Base-by-base conservation (phyloP, 2,329 filamentous ascomycete genomes). In the Pseudopithomyces maydicus region DNA sequence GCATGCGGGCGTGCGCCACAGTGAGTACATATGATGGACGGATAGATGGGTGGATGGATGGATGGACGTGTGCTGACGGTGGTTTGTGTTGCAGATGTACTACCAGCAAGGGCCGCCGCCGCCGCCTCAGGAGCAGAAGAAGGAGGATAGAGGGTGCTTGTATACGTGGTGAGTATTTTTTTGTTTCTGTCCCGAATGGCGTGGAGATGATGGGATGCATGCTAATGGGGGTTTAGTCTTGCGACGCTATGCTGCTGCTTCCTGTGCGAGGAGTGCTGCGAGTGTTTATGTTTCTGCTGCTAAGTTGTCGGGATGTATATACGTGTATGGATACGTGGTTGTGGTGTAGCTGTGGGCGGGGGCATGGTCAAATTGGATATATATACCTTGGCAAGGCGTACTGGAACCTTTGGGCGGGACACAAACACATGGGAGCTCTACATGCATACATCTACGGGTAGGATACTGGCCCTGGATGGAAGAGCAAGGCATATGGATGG, bases 191-290 rank as follows among this genome's bases (percentile, higher is more conserved):
- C 12, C 35, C n/a, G n/a, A n/a, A n/a, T n/a, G n/a, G n/a, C n/a
- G n/a, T 38, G 7, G 6, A 29, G n/a, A 20, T 8, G 20, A 17
- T 38, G 43, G 8, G 54, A 22, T 42, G 17, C 26, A 17, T 11
- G 42, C 50, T 57, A 6, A 47, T 22, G 44, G 39, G 11, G 10
- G n/a, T n/a, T 15, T 52, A 72, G 72, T 66, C 45, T 75, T 42
- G 72, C 72, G 10, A 69, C 71, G n/a, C 56, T 74, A 44, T 74
- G 72, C 62, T 74, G 72, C 59, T 74, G 72, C 57, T 74, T 68
- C 67, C 57, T 74, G 23, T 74, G 72, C 50, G 71, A 68, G 6
- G 72, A 75, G 61, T 63, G 70, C 17, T 75, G 72, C 65, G 71
- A 74, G 45, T 75, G 72, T 60, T 74, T 71, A 54, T 41, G 72